phyloP scores from a whole-genome alignment of 208 protist species.

The Leishmania turanica region DNA sequence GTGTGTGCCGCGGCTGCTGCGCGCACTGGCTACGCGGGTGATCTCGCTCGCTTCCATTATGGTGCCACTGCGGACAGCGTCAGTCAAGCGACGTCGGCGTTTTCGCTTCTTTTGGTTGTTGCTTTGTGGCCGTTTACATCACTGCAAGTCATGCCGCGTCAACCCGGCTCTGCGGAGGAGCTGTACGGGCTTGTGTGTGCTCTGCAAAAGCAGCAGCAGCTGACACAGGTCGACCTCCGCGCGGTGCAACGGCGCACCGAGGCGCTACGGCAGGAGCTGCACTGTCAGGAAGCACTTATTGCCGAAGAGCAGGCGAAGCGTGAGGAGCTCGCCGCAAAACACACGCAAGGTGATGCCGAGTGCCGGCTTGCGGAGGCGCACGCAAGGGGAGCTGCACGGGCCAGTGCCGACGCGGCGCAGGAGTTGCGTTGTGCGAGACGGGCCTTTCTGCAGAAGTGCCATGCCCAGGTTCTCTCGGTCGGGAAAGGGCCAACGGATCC shows the following conservation, averaged over 20 bases:
- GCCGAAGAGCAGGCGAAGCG: constrained; percentile 12
- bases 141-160: neutral
- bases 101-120: neutral
- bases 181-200: constrained; percentile 32
- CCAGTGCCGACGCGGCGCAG: constrained; percentile 1
- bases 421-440: neutral
- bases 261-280: neutral
- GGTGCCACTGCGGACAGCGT: neutral
- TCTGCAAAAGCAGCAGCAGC: constrained; percentile 28
- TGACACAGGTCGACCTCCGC: constrained; percentile 21
- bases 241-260: constrained; percentile 20
- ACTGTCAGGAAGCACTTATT: constrained; percentile 8
- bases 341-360: neutral
- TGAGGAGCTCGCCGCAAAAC: neutral
- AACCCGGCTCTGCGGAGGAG: constrained; percentile 25
- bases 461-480: neutral
- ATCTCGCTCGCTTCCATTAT: neutral
- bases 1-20: neutral
- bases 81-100: neutral
- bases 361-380: neutral
- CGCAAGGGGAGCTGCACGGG: constrained; percentile 5
- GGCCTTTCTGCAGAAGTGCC: constrained; percentile 4
- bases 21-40: neutral
- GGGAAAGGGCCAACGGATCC: neutral
- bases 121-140: neutral